Evolutionary conservation across 805 yeast species (phyloP), one percentile per base, ranked within the genome.

Genomic region (Starmerella floris): DNA sequence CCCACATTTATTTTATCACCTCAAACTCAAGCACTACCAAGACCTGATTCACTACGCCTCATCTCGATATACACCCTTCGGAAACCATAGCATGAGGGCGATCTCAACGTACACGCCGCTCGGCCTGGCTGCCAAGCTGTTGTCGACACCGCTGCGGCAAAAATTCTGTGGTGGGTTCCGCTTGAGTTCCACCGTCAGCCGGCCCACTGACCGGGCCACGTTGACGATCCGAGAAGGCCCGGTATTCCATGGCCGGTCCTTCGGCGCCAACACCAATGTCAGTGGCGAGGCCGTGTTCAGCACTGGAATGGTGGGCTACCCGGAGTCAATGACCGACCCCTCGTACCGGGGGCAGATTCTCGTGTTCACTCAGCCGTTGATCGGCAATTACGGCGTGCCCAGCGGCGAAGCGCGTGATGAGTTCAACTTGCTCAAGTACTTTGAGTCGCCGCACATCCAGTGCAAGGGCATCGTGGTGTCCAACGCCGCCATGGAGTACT

Each of bases 251-350:
- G 99, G 98, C 33, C 79, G 76, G 61, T 88, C 97, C 0, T 93
- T 91, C 58, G 99, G 99, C 58, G 95, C 97, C 34, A 77, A 84
- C 62, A 80, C 79, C 52, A 83, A 87, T 50, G 76, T 84, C 49
- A 78, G 93, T 46, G 99, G 99, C 50, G 99, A 91, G 64, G 94
- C 95, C 25, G 98, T 93, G 35, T 91, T 91, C 69, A 84, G 96
- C 37, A 93, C 99, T 27, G 91, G 96, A 6, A 71, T 93, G 62
- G 98, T 91, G 11, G 99, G 98, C 17, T 91, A 91, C 64, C 97
- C 98, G 16, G 98, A 91, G 64, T 83, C 95, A 8, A 85, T 91
- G 93, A 91, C 98, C 20, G 98, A 91, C 63, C 99, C 99, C 30
- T 85, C 96, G 5, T 91, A 91, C 64, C 79, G 77, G 56, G 99